Conservation (phyloP, 2,329 filamentous ascomycete genomes). For the Verruconis gallopava region DNA sequence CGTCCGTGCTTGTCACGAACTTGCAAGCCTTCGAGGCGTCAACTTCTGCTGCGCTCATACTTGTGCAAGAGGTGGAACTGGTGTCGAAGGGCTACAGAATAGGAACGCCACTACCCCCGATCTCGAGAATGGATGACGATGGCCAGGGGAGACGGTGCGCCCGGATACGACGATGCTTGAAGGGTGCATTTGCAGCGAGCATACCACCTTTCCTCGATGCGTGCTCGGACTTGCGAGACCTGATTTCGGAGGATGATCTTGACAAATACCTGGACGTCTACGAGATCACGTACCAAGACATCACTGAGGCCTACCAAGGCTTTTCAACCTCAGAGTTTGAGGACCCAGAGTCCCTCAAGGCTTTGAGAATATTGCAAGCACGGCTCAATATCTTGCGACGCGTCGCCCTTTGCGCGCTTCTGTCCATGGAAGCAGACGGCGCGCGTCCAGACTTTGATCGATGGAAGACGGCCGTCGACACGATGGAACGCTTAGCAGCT, state of each 20-base stretch:
- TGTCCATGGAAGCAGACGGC: conserved; percentile 74
- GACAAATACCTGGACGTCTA: conserved; percentile 79
- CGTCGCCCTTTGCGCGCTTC: conserved; percentile 74
- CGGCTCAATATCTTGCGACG: conserved; percentile 71
- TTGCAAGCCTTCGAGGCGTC: conserved; percentile 73
- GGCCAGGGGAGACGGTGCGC: conserved; percentile 55
- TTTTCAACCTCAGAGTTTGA: conserved; percentile 57
- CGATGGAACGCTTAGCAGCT: conserved; percentile 52
- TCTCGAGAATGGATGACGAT: conserved; percentile 77
- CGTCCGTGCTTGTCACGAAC: conserved; percentile 55
- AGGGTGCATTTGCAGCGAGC: conserved; percentile 53
- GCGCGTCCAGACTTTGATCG: conserved; percentile 62
- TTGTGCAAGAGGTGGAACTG: conserved; percentile 91
- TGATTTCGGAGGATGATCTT: conserved; percentile 68
- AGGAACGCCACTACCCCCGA: conserved; percentile 82
- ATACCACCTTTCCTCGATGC: conserved; percentile 62
- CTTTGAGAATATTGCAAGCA: conserved; percentile 51
- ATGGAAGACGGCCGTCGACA: conserved; percentile 67
- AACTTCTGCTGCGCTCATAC: conserved; percentile 59
- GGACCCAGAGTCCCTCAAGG: conserved; percentile 64
- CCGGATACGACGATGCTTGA: conserved; percentile 64
- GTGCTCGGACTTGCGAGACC: conserved; percentile 52
- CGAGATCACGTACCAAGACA: conserved; percentile 34
- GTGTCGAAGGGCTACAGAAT: conserved; percentile 83
- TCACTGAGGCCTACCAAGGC: conserved; percentile 34